Base-by-base conservation (phyloP, 176 grass and related monocot genomes). In the Musa acuminata region DNA sequence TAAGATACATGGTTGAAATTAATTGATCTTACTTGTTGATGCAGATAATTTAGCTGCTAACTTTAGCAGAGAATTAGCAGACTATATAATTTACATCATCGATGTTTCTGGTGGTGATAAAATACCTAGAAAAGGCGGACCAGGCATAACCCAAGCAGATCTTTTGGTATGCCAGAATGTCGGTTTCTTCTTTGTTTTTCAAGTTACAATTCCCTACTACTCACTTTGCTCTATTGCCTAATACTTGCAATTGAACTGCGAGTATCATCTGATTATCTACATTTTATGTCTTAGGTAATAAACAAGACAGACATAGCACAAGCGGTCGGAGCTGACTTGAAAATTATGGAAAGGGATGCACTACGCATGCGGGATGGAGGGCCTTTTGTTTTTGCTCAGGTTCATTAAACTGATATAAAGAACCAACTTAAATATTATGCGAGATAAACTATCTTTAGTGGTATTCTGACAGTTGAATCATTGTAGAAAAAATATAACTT, bases 31-130 rank as follows among this genome's bases (percentile, higher is more conserved):
- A 23, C 74, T 59, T 55, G 24, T 75, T 49, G 13, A 3, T 86
- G 86, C 86, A 99, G 95, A 99, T 91, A 99, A 99, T 77, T 83
- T 99, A 81, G 95, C 90, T 8, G 90, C 95, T 54, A 99, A 99
- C 78, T 99, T 99, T 80, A 94, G 95, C 82, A 93, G 95, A 78
- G 95, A 99, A 85, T 85, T 94, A 81, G 95, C 88, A 19, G 95
- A 94, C 76, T 91, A 99, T 57, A 94, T 99, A 87, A 99, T 99
- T 79, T 99, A 99, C 74, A 94, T 99, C 62, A 99, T 99, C 7
- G 95, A 99, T 49, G 95, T 99, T 75, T 94, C 95, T 79, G 95
- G 80, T 58, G 95, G 90, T 62, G 95, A 98, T 76, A 99, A 99
- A 78, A 99, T 99, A 80, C 95, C 95, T 72, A 91, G 95, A 74